These are phyloP conservation scores for Aspergillus bertholletiae DNA, from an alignment of 495 filamentous ascomycete genomes.

Conservation along the genomic window DNA sequence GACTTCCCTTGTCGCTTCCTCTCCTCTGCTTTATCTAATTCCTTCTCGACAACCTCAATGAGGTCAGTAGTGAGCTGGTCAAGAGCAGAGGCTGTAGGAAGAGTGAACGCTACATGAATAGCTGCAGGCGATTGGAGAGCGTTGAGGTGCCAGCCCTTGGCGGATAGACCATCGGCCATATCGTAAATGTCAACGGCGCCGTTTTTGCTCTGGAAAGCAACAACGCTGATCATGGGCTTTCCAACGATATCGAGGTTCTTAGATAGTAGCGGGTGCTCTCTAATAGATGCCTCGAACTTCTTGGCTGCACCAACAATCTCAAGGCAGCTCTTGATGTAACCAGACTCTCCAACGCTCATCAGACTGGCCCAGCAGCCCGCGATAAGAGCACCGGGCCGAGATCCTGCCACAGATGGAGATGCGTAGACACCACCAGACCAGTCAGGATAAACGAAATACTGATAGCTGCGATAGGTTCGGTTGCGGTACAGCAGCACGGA, in stretches of 20 bases:
- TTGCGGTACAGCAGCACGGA: slow-evolving; percentile 87
- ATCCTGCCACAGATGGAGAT: slow-evolving; percentile 85
- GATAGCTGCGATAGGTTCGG: slow-evolving; percentile 70
- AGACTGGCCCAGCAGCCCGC: slow-evolving; percentile 90
- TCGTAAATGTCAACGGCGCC: slow-evolving; percentile 77
- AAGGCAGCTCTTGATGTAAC: slow-evolving; percentile 81
- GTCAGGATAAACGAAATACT: slow-evolving; percentile 93
- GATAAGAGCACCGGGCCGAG: slow-evolving; percentile 87
- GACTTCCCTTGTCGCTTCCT: slow-evolving; percentile 61
- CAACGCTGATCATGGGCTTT: slow-evolving; percentile 80
- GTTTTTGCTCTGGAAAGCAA: slow-evolving; percentile 76
- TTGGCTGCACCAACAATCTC: slow-evolving; percentile 85
- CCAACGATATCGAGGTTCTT: slow-evolving; percentile 78
- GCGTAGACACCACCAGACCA: slow-evolving; percentile 97
- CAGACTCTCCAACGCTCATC: slow-evolving; percentile 83
- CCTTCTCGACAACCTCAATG: slow-evolving; percentile 70
- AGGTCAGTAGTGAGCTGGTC: slow-evolving; percentile 77
- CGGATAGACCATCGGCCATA: slow-evolving; percentile 77
- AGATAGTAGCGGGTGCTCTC: slow-evolving; percentile 58
- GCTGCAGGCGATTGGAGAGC: slow-evolving; percentile 87
- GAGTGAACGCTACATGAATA: slow-evolving; percentile 94
- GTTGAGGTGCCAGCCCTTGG: slow-evolving; percentile 92
- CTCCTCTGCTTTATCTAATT: slow-evolving; percentile 74
- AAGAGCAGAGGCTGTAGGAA: slow-evolving; percentile 76
- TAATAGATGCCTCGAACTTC: slow-evolving; percentile 75